phyloP scores from a whole-genome alignment of 208 protist genomes.

The Leishmania aethiopica region DNA sequence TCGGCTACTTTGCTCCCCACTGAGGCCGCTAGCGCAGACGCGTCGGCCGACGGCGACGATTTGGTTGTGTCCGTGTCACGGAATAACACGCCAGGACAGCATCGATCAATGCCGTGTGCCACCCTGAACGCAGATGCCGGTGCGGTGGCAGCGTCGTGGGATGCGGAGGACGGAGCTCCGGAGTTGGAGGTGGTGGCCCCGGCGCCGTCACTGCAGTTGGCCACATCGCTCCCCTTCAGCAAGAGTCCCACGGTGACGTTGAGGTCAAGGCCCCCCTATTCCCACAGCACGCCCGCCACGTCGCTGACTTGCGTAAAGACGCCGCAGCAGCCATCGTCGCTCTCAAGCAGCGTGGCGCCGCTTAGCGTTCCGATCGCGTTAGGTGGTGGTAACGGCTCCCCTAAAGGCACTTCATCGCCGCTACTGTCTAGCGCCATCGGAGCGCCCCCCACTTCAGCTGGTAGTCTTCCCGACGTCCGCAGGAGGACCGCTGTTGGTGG shows the following conservation, averaged over 20 bases:
- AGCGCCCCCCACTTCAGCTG: neutral
- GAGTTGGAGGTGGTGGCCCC: slow-evolving; percentile 14
- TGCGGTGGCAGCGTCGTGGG: neutral
- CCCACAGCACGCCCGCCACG: neutral
- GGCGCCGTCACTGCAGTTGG: neutral
- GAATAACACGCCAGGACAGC: neutral
- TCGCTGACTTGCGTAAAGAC: neutral
- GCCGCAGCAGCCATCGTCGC: too few species aligned
- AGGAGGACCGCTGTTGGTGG: neutral
- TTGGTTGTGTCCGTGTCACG: neutral
- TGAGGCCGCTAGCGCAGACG: slow-evolving; percentile 6
- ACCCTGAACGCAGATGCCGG: neutral
- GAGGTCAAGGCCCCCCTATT: neutral
- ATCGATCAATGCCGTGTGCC: neutral
- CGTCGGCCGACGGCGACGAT: slow-evolving; percentile 10
- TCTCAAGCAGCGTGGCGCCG: neutral
- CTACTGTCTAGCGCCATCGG: neutral
- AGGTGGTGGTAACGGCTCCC: neutral
- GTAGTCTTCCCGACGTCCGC: neutral
- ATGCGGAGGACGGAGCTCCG: neutral
- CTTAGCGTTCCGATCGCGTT: neutral
- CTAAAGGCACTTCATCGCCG: neutral
- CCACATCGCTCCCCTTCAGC: slow-evolving; percentile 4
- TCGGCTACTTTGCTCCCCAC: slow-evolving; percentile 15
- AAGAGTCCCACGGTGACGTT: neutral